These are phyloP conservation scores for Stereum hirsutum DNA, from an alignment of 1,284 basidiomycete species.

Conservation along the genomic window DNA sequence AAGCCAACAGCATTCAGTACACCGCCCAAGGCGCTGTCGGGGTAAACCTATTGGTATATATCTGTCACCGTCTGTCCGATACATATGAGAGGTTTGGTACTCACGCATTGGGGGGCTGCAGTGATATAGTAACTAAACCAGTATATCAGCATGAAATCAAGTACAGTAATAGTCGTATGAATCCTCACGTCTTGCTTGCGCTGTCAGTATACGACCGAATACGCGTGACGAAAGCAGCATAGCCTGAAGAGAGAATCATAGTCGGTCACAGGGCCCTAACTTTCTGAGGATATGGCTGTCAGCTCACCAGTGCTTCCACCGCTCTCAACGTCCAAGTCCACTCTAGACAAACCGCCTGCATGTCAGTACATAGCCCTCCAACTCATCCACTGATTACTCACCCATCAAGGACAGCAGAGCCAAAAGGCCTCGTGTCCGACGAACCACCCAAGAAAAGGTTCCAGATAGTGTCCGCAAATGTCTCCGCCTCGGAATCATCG, in stretches of 20 bases:
- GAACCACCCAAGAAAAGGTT: slow-evolving; percentile 51
- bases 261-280: too few species aligned
- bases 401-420: slow-evolving; percentile 55
- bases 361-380: slow-evolving; percentile 1
- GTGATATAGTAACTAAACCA: slow-evolving; percentile 47
- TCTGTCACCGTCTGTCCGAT: too few species aligned
- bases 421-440: slow-evolving; percentile 52
- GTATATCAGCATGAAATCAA: slow-evolving; percentile 1
- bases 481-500: slow-evolving; percentile 39
- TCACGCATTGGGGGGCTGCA: slow-evolving; percentile 45
- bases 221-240: slow-evolving; percentile 48
- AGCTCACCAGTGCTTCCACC: too few species aligned
- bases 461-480: slow-evolving; percentile 55
- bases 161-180: slow-evolving; percentile 4
- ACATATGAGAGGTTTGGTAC: too few species aligned
- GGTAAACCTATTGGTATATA: too few species aligned
- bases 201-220: slow-evolving; percentile 41
- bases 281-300: too few species aligned
- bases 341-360: slow-evolving; percentile 22
- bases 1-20: slow-evolving; percentile 44
- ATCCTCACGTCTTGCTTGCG: slow-evolving; percentile 40
- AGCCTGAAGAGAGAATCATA: slow-evolving; percentile 40
- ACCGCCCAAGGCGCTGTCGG: slow-evolving; percentile 41
- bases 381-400: slow-evolving; percentile 17
- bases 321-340: slow-evolving; percentile 61